Percentiles rank a stretch among this genome's conserved stretches.
phyloP scores from a whole-genome alignment of 805 yeast species.

The Pichia heedii region DNA sequence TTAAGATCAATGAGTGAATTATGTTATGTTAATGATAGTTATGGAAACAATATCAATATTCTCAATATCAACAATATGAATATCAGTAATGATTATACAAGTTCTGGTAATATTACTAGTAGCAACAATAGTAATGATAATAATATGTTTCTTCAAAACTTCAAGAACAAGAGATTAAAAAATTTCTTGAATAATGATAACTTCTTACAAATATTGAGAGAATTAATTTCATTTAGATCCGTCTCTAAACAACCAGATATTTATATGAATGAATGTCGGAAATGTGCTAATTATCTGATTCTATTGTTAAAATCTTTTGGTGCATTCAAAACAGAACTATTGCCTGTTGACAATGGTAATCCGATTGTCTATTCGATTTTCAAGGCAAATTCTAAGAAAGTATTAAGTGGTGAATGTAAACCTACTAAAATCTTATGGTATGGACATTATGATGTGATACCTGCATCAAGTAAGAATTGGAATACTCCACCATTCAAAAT shows the following conservation, averaged over 20 bases:
- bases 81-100: neutral
- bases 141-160: no score
- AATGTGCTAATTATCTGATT: constrained; percentile 72
- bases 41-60: neutral
- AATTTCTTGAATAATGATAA: constrained; percentile 31
- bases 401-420: neutral
- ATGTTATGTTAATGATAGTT: neutral
- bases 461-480: constrained; percentile 64
- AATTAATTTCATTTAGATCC: constrained; percentile 61
- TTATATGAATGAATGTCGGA: constrained; percentile 69
- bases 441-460: constrained; percentile 94
- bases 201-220: constrained; percentile 52
- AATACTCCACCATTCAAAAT: constrained; percentile 67
- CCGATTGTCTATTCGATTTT: constrained; percentile 81
- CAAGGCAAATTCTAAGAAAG: constrained; percentile 32
- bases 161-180: neutral
- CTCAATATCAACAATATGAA: no score
- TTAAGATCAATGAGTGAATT: constrained; percentile 22
- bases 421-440: constrained; percentile 64
- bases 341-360: constrained; percentile 71
- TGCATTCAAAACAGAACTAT: constrained; percentile 51
- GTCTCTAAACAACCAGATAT: constrained; percentile 66
- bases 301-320: constrained; percentile 60
- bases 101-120: no score
- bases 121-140: no score